phyloP scores from a whole-genome alignment of 1,284 basidiomycete species.

The Malassezia vespertilionis region DNA sequence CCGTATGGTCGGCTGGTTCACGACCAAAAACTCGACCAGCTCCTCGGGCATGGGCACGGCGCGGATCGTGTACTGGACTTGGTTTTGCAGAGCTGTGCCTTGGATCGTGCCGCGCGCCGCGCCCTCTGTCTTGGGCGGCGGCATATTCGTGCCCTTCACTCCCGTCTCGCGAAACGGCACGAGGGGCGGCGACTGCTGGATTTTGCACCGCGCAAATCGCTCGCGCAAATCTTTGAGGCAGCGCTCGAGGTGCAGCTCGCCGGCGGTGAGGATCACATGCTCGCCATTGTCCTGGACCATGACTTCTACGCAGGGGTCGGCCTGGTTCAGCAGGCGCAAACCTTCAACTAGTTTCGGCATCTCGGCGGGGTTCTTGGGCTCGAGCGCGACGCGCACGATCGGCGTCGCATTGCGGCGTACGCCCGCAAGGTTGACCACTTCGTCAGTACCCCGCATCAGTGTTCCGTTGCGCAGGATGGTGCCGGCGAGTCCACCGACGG shows the following conservation, averaged over 20 bases:
- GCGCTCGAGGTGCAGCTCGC: slow-evolving; percentile 91
- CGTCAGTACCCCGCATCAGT: slow-evolving; percentile 46
- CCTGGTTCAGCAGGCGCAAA: slow-evolving; percentile 77
- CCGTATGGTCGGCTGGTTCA: slow-evolving; percentile 56
- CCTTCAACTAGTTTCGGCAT: slow-evolving; percentile 83
- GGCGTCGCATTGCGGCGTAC: slow-evolving; percentile 54
- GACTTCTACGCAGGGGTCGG: slow-evolving; percentile 93
- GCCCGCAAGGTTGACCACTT: slow-evolving; percentile 39
- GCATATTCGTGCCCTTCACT: slow-evolving; percentile 63
- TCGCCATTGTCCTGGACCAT: slow-evolving; percentile 95
- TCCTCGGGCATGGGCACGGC: slow-evolving; percentile 64
- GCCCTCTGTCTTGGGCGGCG: slow-evolving; percentile 64
- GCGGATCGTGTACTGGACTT: slow-evolving; percentile 72
- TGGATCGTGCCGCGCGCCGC: slow-evolving; percentile 68
- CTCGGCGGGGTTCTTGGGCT: slow-evolving; percentile 71
- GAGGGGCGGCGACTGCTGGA: slow-evolving; percentile 86
- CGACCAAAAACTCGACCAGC: slow-evolving; percentile 64
- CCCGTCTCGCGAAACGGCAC: slow-evolving; percentile 97
- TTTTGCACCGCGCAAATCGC: slow-evolving; percentile 81
- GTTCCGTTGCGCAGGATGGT: slow-evolving; percentile 85
- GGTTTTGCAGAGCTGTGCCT: slow-evolving; percentile 59
- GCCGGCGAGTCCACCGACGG: slow-evolving; percentile 77
- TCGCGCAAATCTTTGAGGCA: slow-evolving; percentile 91
- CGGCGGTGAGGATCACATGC: slow-evolving; percentile 90
- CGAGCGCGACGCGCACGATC: slow-evolving; percentile 89